Conservation (phyloP, 495 filamentous ascomycete genomes). For the Xanthoparmelia taractica region DNA sequence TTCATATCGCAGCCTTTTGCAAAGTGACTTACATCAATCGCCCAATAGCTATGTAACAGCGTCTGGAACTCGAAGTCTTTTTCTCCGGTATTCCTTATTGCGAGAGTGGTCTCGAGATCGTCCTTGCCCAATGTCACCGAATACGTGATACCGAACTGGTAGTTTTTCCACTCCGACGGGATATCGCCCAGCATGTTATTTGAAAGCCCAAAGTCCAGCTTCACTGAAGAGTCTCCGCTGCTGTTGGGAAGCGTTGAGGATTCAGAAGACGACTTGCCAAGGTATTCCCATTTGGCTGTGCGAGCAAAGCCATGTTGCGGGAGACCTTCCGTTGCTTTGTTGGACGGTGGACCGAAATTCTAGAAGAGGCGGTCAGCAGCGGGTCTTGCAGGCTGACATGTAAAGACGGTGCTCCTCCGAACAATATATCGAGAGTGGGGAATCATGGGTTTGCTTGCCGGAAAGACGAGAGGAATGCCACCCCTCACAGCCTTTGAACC, state of each 20-base stretch:
- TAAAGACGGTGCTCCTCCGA: neutral
- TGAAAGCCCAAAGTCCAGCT: slow-evolving; percentile 90
- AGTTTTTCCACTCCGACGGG: slow-evolving; percentile 62
- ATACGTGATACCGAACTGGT: slow-evolving; percentile 84
- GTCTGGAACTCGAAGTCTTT: slow-evolving; percentile 84
- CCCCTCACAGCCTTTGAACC: slow-evolving; percentile 55
- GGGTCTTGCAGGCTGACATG: neutral
- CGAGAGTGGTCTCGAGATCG: slow-evolving; percentile 70
- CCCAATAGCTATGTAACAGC: slow-evolving; percentile 85
- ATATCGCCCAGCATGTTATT: slow-evolving; percentile 58
- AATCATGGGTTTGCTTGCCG: slow-evolving; percentile 47
- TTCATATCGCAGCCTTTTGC: neutral
- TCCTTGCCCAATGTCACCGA: slow-evolving; percentile 73
- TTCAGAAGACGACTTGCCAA: slow-evolving; percentile 61
- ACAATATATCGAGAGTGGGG: slow-evolving; percentile 4
- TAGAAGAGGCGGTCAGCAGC: slow-evolving; percentile 30
- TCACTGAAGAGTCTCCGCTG: slow-evolving; percentile 58
- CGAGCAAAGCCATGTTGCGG: slow-evolving; percentile 97
- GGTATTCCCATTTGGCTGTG: slow-evolving; percentile 59
- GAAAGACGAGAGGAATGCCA: slow-evolving; percentile 90
- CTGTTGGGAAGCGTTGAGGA: slow-evolving; percentile 50
- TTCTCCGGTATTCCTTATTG: slow-evolving; percentile 77
- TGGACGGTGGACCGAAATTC: slow-evolving; percentile 80
- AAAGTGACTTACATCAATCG: slow-evolving; percentile 54
- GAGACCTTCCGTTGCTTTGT: slow-evolving; percentile 62